Conservation (phyloP, 805 yeast species). For the Ogataea trehaloabstinens region DNA sequence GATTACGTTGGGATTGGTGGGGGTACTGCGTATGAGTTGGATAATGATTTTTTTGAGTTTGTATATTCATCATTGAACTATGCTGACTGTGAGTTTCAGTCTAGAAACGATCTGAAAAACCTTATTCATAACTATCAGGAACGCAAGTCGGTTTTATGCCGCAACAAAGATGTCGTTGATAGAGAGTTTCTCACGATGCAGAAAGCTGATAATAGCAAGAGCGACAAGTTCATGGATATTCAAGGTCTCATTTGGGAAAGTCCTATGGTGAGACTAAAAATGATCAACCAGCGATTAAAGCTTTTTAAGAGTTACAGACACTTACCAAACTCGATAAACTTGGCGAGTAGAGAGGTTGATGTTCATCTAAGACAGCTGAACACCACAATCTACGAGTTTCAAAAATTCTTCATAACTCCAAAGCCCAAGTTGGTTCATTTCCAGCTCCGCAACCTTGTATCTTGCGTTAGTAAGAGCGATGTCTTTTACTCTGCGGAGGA, state of each 20-base stretch:
- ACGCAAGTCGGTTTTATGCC: conserved; percentile 10
- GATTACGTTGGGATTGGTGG: conserved; percentile 14
- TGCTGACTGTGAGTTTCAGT: conserved; percentile 12
- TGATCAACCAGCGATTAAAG: conserved; percentile 20
- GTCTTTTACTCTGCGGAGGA: conserved; percentile 23
- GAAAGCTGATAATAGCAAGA: conserved; percentile 5
- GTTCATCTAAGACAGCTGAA: conserved; percentile 22
- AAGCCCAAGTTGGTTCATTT: conserved; percentile 54
- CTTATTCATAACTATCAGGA: conserved; percentile 13
- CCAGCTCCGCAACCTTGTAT: conserved; percentile 52
- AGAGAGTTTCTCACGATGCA: conserved; percentile 7
- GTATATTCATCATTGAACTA: conserved; percentile 17
- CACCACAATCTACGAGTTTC: conserved; percentile 36
- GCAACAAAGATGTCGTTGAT: conserved; percentile 8
- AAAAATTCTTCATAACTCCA: conserved; percentile 40
- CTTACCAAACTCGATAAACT: conserved; percentile 21
- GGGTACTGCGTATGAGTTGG: conserved; percentile 19
- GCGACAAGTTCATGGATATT: conserved; percentile 21
- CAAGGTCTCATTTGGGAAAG: conserved; percentile 33
- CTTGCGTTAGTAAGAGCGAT: conserved; percentile 33
- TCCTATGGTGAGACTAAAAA: conserved; percentile 17
- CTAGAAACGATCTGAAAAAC: conserved; percentile 11
- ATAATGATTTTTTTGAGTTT: conserved; percentile 24
- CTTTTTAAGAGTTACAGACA: conserved; percentile 26
- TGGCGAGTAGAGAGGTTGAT: conserved; percentile 18